Evolutionary conservation across 2,329 filamentous ascomycete species (phyloP).

Genomic region (Aspergillus chevalieri): DNA sequence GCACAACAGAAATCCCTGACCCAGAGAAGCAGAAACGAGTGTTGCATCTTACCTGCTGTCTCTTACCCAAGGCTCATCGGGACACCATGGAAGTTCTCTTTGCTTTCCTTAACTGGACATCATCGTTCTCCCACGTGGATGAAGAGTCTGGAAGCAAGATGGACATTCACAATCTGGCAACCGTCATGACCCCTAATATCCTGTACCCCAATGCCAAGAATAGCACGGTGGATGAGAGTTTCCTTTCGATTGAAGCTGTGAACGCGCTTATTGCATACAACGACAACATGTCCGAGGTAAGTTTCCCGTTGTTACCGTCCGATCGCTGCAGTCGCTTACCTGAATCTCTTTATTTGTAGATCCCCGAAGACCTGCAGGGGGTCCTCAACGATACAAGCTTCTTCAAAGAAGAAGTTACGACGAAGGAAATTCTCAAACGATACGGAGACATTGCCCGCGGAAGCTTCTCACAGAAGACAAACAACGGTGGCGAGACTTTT

Average conservation of each 20-base stretch:
- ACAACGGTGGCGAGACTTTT: conserved; percentile 49
- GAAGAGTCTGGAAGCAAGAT: conserved; percentile 97
- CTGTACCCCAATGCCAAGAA: conserved; percentile 66
- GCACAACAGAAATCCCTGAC: conserved; percentile 62
- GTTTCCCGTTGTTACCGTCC: conserved; percentile 27
- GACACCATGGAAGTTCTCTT: conserved; percentile 95
- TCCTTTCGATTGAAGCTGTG: conserved; percentile 88
- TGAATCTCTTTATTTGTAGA: conserved; percentile 47
- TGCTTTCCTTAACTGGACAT: conserved; percentile 93
- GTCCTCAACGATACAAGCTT: conserved; percentile 77
- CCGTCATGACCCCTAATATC: conserved; percentile 95
- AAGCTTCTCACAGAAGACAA: conserved; percentile 52
- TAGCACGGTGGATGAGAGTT: conserved; percentile 76
- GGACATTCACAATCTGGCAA: conserved; percentile 95
- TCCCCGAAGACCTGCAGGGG: conserved; percentile 83
- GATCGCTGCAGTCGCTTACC: conserved; percentile 2
- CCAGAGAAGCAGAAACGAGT: conserved; percentile 75
- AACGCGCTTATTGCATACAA: conserved; percentile 87
- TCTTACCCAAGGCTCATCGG: conserved; percentile 84
- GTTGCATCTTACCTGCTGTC: conserved; percentile 82
- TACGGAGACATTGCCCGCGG: conserved; percentile 75
- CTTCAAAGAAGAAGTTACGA: conserved; percentile 84
- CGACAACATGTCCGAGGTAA: conserved; percentile 94
- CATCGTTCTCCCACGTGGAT: conserved; percentile 93
- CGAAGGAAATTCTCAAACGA: conserved; percentile 91